phyloP scores from a whole-genome alignment of 2,329 filamentous ascomycete species.

The Fusarium beomiforme region DNA sequence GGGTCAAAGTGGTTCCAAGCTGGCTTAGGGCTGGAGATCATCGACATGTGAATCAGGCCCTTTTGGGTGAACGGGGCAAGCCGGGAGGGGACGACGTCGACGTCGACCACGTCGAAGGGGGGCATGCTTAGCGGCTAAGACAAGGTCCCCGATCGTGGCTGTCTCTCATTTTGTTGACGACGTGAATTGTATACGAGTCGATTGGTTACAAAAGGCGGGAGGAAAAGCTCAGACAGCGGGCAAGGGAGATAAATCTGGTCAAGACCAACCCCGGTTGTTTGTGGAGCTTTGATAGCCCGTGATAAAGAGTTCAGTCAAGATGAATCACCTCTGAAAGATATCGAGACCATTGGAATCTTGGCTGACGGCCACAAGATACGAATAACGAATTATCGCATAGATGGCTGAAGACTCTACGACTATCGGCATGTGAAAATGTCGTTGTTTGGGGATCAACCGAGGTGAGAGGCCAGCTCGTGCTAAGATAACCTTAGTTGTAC shows the following conservation, averaged over 20 bases:
- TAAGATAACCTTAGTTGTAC: slow-evolving; percentile 36
- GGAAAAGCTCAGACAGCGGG: slow-evolving; percentile 16
- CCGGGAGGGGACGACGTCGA: slow-evolving; percentile 33
- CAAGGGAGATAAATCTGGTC: slow-evolving; percentile 33
- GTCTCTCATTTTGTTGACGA: slow-evolving; percentile 32
- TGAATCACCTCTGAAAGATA: not conserved
- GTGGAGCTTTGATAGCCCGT: slow-evolving; percentile 20
- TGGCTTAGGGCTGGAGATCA: slow-evolving; percentile 43
- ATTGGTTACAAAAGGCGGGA: slow-evolving; percentile 25
- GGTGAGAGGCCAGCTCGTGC: slow-evolving; percentile 23
- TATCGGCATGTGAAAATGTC: slow-evolving; percentile 27
- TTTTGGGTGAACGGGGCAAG: slow-evolving; percentile 31
- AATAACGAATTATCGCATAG: slow-evolving; percentile 13
- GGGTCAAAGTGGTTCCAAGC: slow-evolving; percentile 32
- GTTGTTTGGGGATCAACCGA: slow-evolving; percentile 15
- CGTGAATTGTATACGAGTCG: slow-evolving; percentile 29
- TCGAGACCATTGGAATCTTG: not conserved
- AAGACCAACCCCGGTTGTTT: slow-evolving; percentile 14
- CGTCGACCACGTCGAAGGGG: slow-evolving; percentile 21
- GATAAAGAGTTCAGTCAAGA: not conserved
- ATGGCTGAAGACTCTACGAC: slow-evolving; percentile 2
- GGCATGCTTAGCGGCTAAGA: slow-evolving; percentile 14
- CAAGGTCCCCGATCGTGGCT: slow-evolving; percentile 14
- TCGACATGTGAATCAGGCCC: slow-evolving; percentile 43
- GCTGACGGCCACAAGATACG: not conserved